phyloP scores from a whole-genome alignment of 179 eudicot genomes.

The Spergularia azorica region DNA sequence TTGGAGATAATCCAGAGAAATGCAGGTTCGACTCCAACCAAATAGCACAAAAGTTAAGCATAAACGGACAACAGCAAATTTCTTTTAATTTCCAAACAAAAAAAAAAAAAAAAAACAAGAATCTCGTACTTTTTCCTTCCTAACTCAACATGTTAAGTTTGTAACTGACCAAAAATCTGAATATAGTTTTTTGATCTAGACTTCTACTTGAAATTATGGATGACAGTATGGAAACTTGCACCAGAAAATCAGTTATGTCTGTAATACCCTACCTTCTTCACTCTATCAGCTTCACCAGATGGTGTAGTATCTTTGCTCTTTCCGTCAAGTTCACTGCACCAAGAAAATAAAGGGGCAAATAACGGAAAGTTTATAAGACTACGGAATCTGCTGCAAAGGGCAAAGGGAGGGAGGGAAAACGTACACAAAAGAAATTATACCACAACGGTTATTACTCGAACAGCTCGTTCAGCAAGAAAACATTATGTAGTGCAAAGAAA shows the following conservation, averaged over 20 bases:
- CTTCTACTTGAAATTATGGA: neutral
- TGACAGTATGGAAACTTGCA: slow-evolving; percentile 3
- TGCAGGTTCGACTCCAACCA: too few species aligned
- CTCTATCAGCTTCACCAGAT: slow-evolving; percentile 32
- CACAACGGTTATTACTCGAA: neutral
- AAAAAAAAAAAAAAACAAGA: neutral
- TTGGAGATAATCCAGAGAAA: too few species aligned
- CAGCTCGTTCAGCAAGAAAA: slow-evolving; percentile 9
- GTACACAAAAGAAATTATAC: neutral
- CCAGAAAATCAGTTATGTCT: neutral
- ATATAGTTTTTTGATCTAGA: neutral
- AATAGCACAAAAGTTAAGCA: too few species aligned
- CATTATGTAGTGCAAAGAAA: neutral
- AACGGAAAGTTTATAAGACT: neutral
- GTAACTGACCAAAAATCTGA: neutral
- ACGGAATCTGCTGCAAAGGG: neutral
- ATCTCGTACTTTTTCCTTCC: neutral
- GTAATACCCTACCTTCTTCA: slow-evolving; percentile 47
- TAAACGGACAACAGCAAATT: too few species aligned
- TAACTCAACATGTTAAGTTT: neutral
- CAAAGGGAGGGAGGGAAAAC: neutral
- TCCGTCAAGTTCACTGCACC: slow-evolving; percentile 36
- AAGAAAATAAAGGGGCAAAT: slow-evolving; percentile 19
- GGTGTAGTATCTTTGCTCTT: slow-evolving; percentile 28
- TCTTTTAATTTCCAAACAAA: too few species aligned